A percentile compares a stretch with the other conserved stretches of the same genome.
These are phyloP conservation scores for Leccinum subrobustum DNA, from an alignment of 1,284 basidiomycete species.

Conservation along the genomic window DNA sequence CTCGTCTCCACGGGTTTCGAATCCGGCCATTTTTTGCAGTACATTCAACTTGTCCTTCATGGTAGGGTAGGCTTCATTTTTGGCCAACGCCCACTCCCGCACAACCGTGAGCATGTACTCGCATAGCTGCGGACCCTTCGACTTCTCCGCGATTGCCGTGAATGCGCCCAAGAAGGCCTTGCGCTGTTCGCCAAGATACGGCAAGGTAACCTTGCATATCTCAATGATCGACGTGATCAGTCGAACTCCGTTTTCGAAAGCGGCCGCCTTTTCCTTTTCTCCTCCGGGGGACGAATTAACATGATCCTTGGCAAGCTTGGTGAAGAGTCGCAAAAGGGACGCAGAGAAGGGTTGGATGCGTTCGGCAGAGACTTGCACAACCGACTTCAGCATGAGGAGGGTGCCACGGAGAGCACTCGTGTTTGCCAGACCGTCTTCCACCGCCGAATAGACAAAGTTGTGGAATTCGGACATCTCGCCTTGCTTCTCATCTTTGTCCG, in stretches of 20 bases:
- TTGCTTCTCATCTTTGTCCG: slow-evolving; percentile 77
- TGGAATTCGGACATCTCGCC: slow-evolving; percentile 78
- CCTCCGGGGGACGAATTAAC: slow-evolving; percentile 51
- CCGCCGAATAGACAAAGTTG: slow-evolving; percentile 70
- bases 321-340: slow-evolving; percentile 82
- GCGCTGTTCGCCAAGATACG: slow-evolving; percentile 68
- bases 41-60: slow-evolving; percentile 96
- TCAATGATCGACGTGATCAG: slow-evolving; percentile 68
- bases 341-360: slow-evolving; percentile 82
- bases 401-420: slow-evolving; percentile 76
- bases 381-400: slow-evolving; percentile 85
- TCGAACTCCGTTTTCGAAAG: slow-evolving; percentile 59
- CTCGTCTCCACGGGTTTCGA: slow-evolving; percentile 67
- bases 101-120: slow-evolving; percentile 87
- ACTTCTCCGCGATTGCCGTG: slow-evolving; percentile 87
- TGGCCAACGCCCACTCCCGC: slow-evolving; percentile 85
- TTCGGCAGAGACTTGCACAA: slow-evolving; percentile 83
- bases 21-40: slow-evolving; percentile 88
- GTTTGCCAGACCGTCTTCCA: slow-evolving; percentile 82
- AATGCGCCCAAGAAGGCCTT: slow-evolving; percentile 75
- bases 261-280: slow-evolving; percentile 17
- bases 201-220: slow-evolving; percentile 66
- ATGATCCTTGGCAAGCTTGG: slow-evolving; percentile 89
- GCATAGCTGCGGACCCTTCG: slow-evolving; percentile 81
- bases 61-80: slow-evolving; percentile 83